phyloP scores from a whole-genome alignment of 345 rosid genomes.

The Populus tremula region DNA sequence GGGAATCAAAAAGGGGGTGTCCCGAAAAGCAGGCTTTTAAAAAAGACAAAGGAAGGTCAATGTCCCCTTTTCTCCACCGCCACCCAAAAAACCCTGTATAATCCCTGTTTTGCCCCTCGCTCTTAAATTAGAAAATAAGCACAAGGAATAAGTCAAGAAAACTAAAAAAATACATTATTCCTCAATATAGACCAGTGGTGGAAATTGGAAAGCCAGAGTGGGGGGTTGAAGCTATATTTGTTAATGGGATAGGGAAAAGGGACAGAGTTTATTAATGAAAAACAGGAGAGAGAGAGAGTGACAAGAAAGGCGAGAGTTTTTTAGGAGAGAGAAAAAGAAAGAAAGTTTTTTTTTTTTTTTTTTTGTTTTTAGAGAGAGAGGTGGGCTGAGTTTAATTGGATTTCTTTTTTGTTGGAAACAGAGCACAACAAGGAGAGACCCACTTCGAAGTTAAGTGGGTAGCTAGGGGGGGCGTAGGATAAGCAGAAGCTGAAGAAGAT shows the following conservation, averaged over 20 bases:
- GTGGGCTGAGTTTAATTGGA: constrained; percentile 30
- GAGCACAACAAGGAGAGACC: constrained; percentile 22
- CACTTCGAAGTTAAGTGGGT: constrained; percentile 22
- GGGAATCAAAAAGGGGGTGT: constrained; percentile 6
- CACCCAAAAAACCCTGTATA: not conserved
- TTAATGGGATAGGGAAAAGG: not conserved
- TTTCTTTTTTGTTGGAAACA: constrained; percentile 30
- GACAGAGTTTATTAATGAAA: constrained; percentile 16
- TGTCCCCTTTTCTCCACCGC: not conserved
- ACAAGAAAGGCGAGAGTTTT: not conserved
- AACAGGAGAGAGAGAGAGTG: constrained; percentile 14
- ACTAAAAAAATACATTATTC: too few species aligned
- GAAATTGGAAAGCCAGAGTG: too few species aligned
- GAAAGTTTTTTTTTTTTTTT: too few species aligned
- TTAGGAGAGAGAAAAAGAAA: not conserved
- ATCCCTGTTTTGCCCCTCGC: not conserved
- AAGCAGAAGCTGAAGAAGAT: constrained; percentile 14
- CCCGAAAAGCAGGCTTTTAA: constrained; percentile 6
- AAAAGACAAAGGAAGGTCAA: constrained; percentile 25
- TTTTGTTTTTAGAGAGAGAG: not conserved
- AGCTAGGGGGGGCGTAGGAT: constrained; percentile 26
- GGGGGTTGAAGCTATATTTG: not conserved
- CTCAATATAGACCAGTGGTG: too few species aligned
- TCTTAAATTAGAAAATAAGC: not conserved
- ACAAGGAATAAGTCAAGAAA: not conserved